Base-by-base conservation (phyloP, 257 asterid genomes). In the Gentiana straminea region DNA sequence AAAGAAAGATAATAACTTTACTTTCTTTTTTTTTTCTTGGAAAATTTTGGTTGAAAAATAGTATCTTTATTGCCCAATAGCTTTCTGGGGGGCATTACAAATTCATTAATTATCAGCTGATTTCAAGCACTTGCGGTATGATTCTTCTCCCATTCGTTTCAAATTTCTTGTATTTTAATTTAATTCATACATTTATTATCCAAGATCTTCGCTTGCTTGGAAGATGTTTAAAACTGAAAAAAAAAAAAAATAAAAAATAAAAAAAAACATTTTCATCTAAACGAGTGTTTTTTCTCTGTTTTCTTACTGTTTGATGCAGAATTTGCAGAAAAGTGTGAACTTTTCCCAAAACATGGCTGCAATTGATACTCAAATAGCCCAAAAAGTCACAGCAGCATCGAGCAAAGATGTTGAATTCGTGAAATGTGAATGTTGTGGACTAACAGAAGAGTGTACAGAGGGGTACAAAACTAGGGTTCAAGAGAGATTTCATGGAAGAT, bases 381-480 rank as follows among this genome's bases (percentile, higher is more conserved):
- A 33, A 4, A 58, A 54, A 52, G 5, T 46, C 7, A 34, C 68
- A 55, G 35, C 49, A 1, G 52, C 67, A 11, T 46, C 33, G 24
- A 48, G 59, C 54, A 68, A 59, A 1, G 85, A 75, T 2, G 68
- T 85, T 35, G 75, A 63, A 39, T 76, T 68, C 1, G 94, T 75
- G 3, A 76, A 65, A 68, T 88, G 97, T 69, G 89, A 73, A 66
- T 85, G 97, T 62, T 88, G 97, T 46, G 94, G 91, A 57, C 70
- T 88, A 71, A 81, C 88, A 0, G 97, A 88, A 66, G 97, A 88
- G 49, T 88, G 95, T 61, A 85, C 97, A 24, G 78, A 72, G 66
- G 91, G 74, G 1, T 88, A 88, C 76, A 71, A 74, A 45, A 66
- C 51, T 55, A 70, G 77, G 7, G 89, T 85, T 0, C 72, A 83